phyloP scores from a whole-genome alignment of 345 rosid species.

The Cardamine occulta region DNA sequence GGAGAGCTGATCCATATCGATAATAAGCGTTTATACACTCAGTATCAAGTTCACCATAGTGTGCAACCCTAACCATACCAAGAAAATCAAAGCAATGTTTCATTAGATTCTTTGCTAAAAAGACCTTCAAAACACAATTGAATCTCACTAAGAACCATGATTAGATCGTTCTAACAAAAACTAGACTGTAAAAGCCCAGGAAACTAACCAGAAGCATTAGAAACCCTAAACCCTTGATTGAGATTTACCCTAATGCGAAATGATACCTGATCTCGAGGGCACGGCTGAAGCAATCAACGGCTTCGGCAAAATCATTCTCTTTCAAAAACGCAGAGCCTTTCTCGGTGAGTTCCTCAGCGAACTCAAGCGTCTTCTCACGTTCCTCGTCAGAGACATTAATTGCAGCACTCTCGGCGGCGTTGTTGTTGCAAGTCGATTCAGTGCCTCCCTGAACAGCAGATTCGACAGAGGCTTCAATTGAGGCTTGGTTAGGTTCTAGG shows the following conservation, averaged over 20 bases:
- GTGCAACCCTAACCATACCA: conserved; percentile 57
- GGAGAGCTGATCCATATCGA: conserved; percentile 76
- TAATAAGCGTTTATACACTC: conserved; percentile 77
- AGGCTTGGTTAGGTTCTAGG: conserved; percentile 47
- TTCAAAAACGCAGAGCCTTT: conserved; percentile 63
- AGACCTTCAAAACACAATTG: background rate
- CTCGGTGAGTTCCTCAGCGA: conserved; percentile 67
- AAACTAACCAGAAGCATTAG: background rate
- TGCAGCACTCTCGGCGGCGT: conserved; percentile 54
- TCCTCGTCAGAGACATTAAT: conserved; percentile 49
- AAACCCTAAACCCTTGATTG: conserved; percentile 20
- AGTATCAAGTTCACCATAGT: conserved; percentile 70
- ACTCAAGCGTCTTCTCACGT: conserved; percentile 61
- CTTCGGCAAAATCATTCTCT: conserved; percentile 68
- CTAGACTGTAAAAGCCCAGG: background rate
- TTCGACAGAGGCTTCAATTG: conserved; percentile 55
- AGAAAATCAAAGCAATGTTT: background rate
- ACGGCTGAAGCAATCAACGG: conserved; percentile 93
- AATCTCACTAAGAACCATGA: background rate
- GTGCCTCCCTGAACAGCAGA: conserved; percentile 55
- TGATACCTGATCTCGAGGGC: conserved; percentile 85
- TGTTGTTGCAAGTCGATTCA: conserved; percentile 66
- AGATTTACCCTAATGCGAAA: background rate
- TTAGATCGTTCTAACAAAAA: background rate
- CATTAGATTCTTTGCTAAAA: conserved; percentile 6